Conservation (phyloP, 768 basidiomycete genomes). For the Suillus clintonianus region DNA sequence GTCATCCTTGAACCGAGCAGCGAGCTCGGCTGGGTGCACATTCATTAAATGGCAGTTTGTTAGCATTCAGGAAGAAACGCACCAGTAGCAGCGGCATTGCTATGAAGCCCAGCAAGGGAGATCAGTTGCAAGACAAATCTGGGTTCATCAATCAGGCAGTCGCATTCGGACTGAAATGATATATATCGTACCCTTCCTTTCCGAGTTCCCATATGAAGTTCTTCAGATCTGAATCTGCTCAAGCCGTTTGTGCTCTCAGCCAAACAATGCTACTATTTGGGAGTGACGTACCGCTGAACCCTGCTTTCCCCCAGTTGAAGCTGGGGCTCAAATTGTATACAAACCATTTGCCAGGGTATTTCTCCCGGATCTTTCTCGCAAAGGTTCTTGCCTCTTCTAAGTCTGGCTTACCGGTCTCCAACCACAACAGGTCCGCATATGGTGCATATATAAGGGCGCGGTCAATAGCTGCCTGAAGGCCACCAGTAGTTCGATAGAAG, state of each 20-base stretch:
- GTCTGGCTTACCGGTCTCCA: conserved; percentile 90
- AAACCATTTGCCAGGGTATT: conserved; percentile 73
- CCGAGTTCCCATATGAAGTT: conserved; percentile 89
- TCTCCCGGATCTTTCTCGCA: conserved; percentile 70
- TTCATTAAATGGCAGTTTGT: not conserved
- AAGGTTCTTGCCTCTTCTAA: conserved; percentile 78
- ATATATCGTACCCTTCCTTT: conserved; percentile 68
- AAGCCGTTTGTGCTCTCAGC: conserved; percentile 3
- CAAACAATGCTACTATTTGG: not conserved
- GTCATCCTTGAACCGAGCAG: conserved; percentile 77
- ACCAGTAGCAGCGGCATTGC: conserved; percentile 79
- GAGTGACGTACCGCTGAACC: conserved; percentile 59
- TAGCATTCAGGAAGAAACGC: conserved; percentile 15
- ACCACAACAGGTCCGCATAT: conserved; percentile 88
- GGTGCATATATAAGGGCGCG: conserved; percentile 80
- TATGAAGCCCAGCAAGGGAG: conserved; percentile 89
- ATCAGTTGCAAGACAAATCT: conserved; percentile 89
- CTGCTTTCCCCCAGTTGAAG: conserved; percentile 89
- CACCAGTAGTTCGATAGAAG: conserved; percentile 85
- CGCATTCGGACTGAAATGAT: not conserved
- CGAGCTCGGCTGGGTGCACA: conserved; percentile 65
- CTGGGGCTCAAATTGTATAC: conserved; percentile 94
- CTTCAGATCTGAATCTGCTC: conserved; percentile 69
- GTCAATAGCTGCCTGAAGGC: conserved; percentile 79
- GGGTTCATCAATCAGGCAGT: conserved; percentile 10